Conservation (phyloP, 148 eudicot genomes). For the Camellia japonica region DNA sequence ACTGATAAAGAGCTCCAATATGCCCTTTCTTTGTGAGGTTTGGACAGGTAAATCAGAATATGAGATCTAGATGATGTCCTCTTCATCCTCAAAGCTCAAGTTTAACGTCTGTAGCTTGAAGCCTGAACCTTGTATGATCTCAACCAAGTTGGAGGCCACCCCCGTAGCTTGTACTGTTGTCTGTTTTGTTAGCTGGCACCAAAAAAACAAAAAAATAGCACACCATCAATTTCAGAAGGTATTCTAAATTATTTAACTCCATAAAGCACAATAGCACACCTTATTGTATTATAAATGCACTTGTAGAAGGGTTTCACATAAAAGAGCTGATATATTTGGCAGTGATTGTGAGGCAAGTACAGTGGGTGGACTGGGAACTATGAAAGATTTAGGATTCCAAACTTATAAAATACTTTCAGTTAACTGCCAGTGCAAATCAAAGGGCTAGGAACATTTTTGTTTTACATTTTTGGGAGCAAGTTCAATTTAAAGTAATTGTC, state of each 20-base stretch:
- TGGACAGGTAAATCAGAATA: not conserved
- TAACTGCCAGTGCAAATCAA: not conserved
- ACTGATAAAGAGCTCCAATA: not conserved
- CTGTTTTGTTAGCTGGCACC: slow-evolving; percentile 63
- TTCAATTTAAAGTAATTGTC: not conserved
- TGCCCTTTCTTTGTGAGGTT: not conserved
- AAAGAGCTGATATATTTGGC: not conserved
- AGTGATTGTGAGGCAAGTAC: not conserved
- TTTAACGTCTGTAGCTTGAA: slow-evolving; percentile 69
- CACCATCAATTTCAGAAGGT: not conserved
- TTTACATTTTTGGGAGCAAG: not conserved
- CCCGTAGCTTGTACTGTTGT: slow-evolving; percentile 95
- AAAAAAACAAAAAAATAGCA: not conserved
- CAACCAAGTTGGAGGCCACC: slow-evolving; percentile 85
- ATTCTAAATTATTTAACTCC: no score
- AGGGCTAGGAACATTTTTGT: not conserved
- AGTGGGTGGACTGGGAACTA: not conserved
- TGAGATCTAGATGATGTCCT: slow-evolving; percentile 31
- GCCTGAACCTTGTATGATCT: slow-evolving; percentile 78
- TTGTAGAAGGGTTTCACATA: not conserved
- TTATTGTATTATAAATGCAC: not conserved
- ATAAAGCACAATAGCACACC: not conserved
- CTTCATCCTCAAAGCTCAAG: slow-evolving; percentile 82
- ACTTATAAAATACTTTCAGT: not conserved
- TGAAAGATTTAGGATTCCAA: not conserved